Conservation (phyloP, 2,329 filamentous ascomycete species). For the Trichoderma polysporum region DNA sequence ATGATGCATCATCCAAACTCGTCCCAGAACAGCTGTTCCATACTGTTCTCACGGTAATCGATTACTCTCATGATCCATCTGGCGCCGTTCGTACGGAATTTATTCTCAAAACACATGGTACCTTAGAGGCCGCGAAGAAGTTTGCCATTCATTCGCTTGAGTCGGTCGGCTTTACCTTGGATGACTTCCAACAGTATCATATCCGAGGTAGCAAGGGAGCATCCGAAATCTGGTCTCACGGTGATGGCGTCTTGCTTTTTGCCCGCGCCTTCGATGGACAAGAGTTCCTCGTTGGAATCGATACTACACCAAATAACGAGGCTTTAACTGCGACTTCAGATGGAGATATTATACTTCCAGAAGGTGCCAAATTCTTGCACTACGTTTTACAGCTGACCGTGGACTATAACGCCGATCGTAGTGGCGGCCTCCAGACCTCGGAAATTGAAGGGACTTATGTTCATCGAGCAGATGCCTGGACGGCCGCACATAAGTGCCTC, state of each 20-base stretch:
- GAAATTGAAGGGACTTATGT: slow-evolving; percentile 42
- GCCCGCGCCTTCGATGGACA: slow-evolving; percentile 38
- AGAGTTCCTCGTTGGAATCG: slow-evolving; percentile 39
- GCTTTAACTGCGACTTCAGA: slow-evolving; percentile 26
- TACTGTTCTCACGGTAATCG: slow-evolving; percentile 37
- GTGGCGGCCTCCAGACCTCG: slow-evolving; percentile 34
- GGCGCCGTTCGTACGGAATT: slow-evolving; percentile 33
- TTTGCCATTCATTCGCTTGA: slow-evolving; percentile 36
- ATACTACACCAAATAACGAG: slow-evolving; percentile 40
- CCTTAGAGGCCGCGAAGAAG: slow-evolving; percentile 37
- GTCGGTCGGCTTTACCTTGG: slow-evolving; percentile 36
- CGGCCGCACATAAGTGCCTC: slow-evolving; percentile 37
- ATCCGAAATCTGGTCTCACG: slow-evolving; percentile 37
- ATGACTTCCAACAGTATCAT: slow-evolving; percentile 40
- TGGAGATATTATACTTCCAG: slow-evolving; percentile 27
- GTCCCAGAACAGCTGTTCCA: slow-evolving; percentile 38
- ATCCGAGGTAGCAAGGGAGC: slow-evolving; percentile 21
- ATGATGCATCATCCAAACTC: not conserved
- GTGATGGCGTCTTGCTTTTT: slow-evolving; percentile 40
- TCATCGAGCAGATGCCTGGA: slow-evolving; percentile 34
- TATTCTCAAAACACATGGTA: slow-evolving; percentile 41
- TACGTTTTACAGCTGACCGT: slow-evolving; percentile 45
- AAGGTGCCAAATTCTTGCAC: slow-evolving; percentile 35
- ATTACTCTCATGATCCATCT: slow-evolving; percentile 29
- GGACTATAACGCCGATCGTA: slow-evolving; percentile 42